Conservation (phyloP, 805 yeast species). For the Myxozyma vanderwaltii region DNA sequence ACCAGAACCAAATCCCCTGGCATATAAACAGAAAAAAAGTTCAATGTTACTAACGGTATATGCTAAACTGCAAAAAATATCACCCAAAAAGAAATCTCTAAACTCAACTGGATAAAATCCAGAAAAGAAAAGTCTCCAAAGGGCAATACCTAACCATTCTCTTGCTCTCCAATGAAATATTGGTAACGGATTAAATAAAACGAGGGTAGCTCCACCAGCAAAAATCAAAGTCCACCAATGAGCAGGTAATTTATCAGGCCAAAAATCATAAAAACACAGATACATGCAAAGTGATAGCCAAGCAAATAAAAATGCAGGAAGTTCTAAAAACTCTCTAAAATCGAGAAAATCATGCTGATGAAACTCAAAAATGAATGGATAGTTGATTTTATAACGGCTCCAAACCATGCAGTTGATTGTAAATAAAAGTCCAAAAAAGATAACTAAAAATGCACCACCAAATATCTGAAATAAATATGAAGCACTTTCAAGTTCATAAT, state of each 20-base stretch:
- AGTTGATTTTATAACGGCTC: slow-evolving; percentile 76
- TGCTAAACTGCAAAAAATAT: slow-evolving; percentile 82
- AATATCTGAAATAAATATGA: slow-evolving; percentile 75
- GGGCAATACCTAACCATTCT: slow-evolving; percentile 71
- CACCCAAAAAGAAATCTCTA: slow-evolving; percentile 91
- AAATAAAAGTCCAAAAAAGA: slow-evolving; percentile 63
- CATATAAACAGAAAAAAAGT: slow-evolving; percentile 81
- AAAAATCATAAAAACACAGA: slow-evolving; percentile 73
- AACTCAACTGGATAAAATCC: slow-evolving; percentile 96
- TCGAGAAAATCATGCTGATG: slow-evolving; percentile 67
- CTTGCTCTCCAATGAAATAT: slow-evolving; percentile 63
- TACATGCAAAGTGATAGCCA: slow-evolving; percentile 64
- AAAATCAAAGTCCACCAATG: slow-evolving; percentile 80
- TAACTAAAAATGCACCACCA: slow-evolving; percentile 81
- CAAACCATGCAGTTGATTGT: slow-evolving; percentile 72
- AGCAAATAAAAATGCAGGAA: slow-evolving; percentile 63
- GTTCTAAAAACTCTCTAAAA: slow-evolving; percentile 62
- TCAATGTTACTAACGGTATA: slow-evolving; percentile 85
- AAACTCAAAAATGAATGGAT: slow-evolving; percentile 89
- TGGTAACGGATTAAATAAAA: slow-evolving; percentile 64
- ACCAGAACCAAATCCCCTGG: slow-evolving; percentile 59
- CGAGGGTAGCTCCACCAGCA: slow-evolving; percentile 53
- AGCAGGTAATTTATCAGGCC: slow-evolving; percentile 62
- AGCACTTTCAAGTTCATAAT: slow-evolving; percentile 55
- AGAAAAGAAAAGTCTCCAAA: slow-evolving; percentile 72